Percentiles rank a stretch among this genome's conserved stretches.
Evolutionary conservation across 2,329 filamentous ascomycete species (phyloP).

Genomic region (Paracorniculantispora psalliotae): DNA sequence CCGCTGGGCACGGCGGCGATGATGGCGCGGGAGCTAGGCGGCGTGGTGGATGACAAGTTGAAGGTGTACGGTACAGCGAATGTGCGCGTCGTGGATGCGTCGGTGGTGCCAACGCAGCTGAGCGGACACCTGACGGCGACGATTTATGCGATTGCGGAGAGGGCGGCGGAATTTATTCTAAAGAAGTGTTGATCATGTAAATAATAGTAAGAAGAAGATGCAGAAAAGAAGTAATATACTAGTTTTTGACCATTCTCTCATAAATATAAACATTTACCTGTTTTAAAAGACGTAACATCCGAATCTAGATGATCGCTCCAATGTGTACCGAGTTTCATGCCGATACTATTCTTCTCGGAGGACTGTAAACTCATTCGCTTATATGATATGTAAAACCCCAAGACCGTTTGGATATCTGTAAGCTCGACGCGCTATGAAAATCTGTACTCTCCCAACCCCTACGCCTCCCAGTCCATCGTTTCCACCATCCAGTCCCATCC

Average conservation of each 20-base stretch:
- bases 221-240: too few species aligned
- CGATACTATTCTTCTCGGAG: too few species aligned
- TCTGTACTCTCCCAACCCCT: not conserved
- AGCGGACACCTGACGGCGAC: constrained; percentile 14
- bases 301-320: too few species aligned
- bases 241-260: too few species aligned
- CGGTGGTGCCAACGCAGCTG: constrained; percentile 13
- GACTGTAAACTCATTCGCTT: too few species aligned
- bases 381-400: too few species aligned
- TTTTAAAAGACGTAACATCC: too few species aligned
- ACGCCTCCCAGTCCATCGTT: constrained; percentile 54
- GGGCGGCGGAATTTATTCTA: constrained; percentile 10
- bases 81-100: constrained; percentile 15
- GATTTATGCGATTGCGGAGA: constrained; percentile 12
- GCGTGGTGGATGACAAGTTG: constrained; percentile 7
- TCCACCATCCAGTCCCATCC: constrained; percentile 56
- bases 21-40: constrained; percentile 10
- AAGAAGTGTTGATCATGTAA: not conserved
- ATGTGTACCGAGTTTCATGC: too few species aligned
- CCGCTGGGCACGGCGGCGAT: constrained; percentile 5
- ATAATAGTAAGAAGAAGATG: too few species aligned
- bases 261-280: too few species aligned
- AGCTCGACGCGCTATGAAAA: not conserved
- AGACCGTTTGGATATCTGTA: not conserved
- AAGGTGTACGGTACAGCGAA: constrained; percentile 12